Evolutionary conservation across 768 basidiomycete species (phyloP).

Genomic region (Suillus subaureus): DNA sequence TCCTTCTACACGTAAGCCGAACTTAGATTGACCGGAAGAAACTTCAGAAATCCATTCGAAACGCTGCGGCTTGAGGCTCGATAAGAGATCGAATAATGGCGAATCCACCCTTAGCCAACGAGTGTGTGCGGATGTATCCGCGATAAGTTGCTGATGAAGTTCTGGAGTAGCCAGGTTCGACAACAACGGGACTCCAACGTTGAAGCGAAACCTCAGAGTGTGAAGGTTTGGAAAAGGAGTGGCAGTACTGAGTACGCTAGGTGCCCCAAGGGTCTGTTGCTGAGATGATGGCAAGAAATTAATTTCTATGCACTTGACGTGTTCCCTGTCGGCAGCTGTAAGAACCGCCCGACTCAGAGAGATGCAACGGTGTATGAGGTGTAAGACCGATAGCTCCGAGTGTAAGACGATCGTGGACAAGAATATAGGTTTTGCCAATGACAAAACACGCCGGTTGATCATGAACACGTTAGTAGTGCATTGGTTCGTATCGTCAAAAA

Average conservation of each 20-base stretch:
- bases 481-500: conserved; percentile 1
- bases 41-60: conserved; percentile 9
- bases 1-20: not conserved
- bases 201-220: conserved; percentile 8
- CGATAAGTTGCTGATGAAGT: not conserved
- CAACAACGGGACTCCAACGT: not conserved
- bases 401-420: conserved; percentile 8
- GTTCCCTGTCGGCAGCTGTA: not conserved
- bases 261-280: not conserved
- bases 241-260: conserved; percentile 1
- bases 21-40: not conserved
- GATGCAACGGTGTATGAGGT: conserved; percentile 6
- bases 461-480: not conserved
- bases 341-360: not conserved
- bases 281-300: conserved; percentile 8
- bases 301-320: conserved; percentile 9
- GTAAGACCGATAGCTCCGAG: conserved; percentile 9
- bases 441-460: conserved; percentile 5
- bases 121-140: not conserved
- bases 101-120: conserved; percentile 7
- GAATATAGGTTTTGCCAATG: conserved; percentile 7
- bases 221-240: conserved; percentile 6
- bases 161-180: not conserved
- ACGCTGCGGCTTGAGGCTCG: conserved; percentile 1
- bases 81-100: conserved; percentile 11